Evolutionary conservation across 345 rosid genomes (phyloP).

Genomic region (Bruguiera sexangula): DNA sequence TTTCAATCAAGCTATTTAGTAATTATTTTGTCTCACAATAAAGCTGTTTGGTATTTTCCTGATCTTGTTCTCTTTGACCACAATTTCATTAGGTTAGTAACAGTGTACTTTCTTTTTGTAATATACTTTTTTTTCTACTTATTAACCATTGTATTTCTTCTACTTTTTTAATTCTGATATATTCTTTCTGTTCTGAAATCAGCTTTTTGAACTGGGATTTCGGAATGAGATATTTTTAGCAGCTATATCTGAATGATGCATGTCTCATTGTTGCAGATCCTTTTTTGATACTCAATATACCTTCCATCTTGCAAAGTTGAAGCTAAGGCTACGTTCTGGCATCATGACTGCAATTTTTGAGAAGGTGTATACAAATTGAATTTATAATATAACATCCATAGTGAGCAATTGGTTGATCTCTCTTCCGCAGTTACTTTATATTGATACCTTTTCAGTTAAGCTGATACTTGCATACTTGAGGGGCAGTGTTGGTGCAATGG

Average conservation of each 20-base stretch:
- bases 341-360: constrained; percentile 76
- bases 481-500: too few relatives aligned
- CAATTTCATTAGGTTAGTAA: too few relatives aligned
- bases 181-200: neutral
- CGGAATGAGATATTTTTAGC: neutral
- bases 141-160: neutral
- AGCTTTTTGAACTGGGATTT: neutral
- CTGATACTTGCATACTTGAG: neutral
- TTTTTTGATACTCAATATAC: constrained; percentile 82
- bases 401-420: neutral
- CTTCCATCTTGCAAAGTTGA: constrained; percentile 67
- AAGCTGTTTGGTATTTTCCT: too few relatives aligned
- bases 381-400: constrained; percentile 6
- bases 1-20: neutral
- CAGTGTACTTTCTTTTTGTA: neutral
- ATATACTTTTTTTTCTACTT: too few relatives aligned
- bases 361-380: constrained; percentile 47
- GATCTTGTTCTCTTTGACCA: too few relatives aligned
- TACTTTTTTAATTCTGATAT: neutral
- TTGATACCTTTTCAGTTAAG: neutral
- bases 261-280: constrained; percentile 56
- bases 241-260: neutral
- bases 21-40: too few relatives aligned
- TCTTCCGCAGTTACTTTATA: neutral
- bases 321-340: constrained; percentile 75